Percentiles rank a stretch among this genome's conserved stretches.
Conservation (phyloP, 495 filamentous ascomycete genomes). For the Penicillium maclennaniae region DNA sequence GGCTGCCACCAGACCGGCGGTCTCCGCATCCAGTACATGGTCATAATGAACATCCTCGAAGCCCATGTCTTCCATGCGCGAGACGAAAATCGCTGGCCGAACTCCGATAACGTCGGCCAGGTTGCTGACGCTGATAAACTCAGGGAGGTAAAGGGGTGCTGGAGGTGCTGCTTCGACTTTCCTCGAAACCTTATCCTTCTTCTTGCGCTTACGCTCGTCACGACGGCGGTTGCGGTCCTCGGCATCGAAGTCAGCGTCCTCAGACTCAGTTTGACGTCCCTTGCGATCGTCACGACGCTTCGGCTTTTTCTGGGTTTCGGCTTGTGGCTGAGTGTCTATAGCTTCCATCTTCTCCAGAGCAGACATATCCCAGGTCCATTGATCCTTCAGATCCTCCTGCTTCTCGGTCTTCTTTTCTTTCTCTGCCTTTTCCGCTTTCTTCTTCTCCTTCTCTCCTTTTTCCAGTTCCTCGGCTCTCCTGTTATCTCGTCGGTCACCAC, state of each 20-base stretch:
- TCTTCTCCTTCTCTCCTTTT: background rate
- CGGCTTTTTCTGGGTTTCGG: slow-evolving; percentile 11
- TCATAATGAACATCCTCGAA: slow-evolving; percentile 78
- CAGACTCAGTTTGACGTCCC: slow-evolving; percentile 18
- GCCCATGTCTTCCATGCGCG: slow-evolving; percentile 67
- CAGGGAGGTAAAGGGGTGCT: slow-evolving; percentile 73
- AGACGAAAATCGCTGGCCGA: slow-evolving; percentile 65
- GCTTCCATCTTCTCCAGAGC: slow-evolving; percentile 23
- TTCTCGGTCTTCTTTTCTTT: slow-evolving; percentile 3
- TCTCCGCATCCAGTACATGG: slow-evolving; percentile 84
- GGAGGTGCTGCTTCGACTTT: slow-evolving; percentile 37
- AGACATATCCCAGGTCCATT: slow-evolving; percentile 38
- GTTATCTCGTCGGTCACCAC: background rate
- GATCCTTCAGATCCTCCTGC: slow-evolving; percentile 15
- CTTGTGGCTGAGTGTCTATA: slow-evolving; percentile 11
- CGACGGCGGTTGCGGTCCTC: slow-evolving; percentile 30
- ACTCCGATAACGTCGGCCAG: slow-evolving; percentile 75
- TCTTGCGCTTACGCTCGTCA: slow-evolving; percentile 41
- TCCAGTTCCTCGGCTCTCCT: background rate
- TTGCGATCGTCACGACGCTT: slow-evolving; percentile 29
- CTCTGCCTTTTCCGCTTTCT: slow-evolving; percentile 2
- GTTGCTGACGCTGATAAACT: slow-evolving; percentile 84
- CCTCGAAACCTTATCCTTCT: slow-evolving; percentile 43
- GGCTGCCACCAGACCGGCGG: slow-evolving; percentile 81
- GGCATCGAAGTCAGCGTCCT: slow-evolving; percentile 39